phyloP scores from a whole-genome alignment of 495 filamentous ascomycete genomes.

The Xylaria nigripes region DNA sequence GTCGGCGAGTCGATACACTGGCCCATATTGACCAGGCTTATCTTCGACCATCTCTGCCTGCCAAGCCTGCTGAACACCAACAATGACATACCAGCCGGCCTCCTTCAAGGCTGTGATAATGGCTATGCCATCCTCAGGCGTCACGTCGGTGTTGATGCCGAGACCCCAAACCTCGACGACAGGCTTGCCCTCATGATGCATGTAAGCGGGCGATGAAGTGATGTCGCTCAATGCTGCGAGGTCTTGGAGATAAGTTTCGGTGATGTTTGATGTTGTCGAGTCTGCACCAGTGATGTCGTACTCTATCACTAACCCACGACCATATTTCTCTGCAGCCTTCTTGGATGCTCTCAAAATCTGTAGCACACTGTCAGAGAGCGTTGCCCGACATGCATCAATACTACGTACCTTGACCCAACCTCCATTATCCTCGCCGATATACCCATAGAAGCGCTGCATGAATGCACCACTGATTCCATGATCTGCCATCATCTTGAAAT shows the following conservation, averaged over 20 bases:
- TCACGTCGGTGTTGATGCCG: slow-evolving; percentile 17
- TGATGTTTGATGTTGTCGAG: slow-evolving; percentile 16
- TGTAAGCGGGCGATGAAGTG: slow-evolving; percentile 24
- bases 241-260: slow-evolving; percentile 17
- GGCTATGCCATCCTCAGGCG: slow-evolving; percentile 19
- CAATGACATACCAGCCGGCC: slow-evolving; percentile 23
- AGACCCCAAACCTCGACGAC: slow-evolving; percentile 28
- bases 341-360: slow-evolving; percentile 21
- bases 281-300: slow-evolving; percentile 24
- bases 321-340: slow-evolving; percentile 26
- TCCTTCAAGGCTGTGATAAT: slow-evolving; percentile 23
- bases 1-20: slow-evolving; percentile 23
- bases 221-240: slow-evolving; percentile 16
- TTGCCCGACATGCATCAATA: not conserved
- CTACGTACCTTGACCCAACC: slow-evolving; percentile 20
- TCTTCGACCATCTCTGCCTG: slow-evolving; percentile 20
- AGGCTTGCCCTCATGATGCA: slow-evolving; percentile 26
- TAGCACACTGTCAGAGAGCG: not conserved
- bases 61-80: slow-evolving; percentile 23
- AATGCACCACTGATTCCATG: slow-evolving; percentile 27
- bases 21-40: slow-evolving; percentile 15
- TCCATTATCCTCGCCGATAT: slow-evolving; percentile 22
- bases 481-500: slow-evolving; percentile 28
- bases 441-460: slow-evolving; percentile 25
- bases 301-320: slow-evolving; percentile 24